These are phyloP conservation scores for Novymonas esmeraldas DNA, from an alignment of 208 protist species.

Conservation along the genomic window DNA sequence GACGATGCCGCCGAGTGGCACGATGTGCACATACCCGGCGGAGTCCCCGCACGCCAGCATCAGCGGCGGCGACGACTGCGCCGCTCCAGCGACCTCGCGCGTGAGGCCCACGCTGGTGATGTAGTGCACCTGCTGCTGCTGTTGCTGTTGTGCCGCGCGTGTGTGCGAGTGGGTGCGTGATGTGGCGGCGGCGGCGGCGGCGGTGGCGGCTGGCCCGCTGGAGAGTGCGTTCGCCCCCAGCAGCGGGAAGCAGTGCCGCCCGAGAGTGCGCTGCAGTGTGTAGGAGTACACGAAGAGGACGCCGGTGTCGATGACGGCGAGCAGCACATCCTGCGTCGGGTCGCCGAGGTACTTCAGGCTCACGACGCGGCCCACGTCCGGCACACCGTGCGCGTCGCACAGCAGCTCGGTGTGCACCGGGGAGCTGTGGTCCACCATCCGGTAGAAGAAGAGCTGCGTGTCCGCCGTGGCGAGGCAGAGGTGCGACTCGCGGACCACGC, in stretches of 20 bases:
- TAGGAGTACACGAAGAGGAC: constrained; percentile 79
- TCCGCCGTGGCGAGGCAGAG: constrained; percentile 81
- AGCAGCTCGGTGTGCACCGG: constrained; percentile 66
- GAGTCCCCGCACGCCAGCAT: constrained; percentile 27
- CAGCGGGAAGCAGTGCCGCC: constrained; percentile 31
- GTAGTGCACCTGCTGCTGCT: constrained; percentile 22
- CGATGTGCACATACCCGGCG: constrained; percentile 27
- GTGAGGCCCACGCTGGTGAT: constrained; percentile 20
- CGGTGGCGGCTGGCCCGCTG: background rate
- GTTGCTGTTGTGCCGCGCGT: background rate
- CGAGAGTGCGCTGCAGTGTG: constrained; percentile 42
- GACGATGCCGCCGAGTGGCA: constrained; percentile 11
- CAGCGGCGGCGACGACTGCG: constrained; percentile 10
- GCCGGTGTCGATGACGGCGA: constrained; percentile 70
- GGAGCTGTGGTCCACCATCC: constrained; percentile 55
- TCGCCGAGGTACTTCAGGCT: constrained; percentile 75
- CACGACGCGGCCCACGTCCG: constrained; percentile 62
- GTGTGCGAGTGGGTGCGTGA: background rate
- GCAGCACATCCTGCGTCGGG: constrained; percentile 72
- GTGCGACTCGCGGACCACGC: constrained; percentile 80
- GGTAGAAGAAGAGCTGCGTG: constrained; percentile 76
- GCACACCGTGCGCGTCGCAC: constrained; percentile 32
- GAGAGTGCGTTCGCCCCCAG: background rate
- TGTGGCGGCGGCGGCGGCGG: too few relatives aligned
- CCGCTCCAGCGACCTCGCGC: background rate